phyloP scores from a whole-genome alignment of 1,284 basidiomycete genomes.

The Schizopora paradoxa region DNA sequence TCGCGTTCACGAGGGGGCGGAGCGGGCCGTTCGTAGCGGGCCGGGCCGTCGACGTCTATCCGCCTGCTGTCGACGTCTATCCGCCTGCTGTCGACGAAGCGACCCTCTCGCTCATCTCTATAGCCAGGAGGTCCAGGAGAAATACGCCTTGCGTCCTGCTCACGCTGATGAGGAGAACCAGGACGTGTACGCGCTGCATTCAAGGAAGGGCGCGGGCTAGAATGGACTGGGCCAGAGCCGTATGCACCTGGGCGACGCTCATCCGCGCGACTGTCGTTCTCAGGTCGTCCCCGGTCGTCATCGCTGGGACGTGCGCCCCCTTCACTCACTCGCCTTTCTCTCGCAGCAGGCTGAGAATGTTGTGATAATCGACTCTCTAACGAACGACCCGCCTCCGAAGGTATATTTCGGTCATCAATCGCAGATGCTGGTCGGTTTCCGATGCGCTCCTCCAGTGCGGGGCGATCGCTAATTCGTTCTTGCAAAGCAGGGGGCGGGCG shows the following conservation, averaged over 20 bases:
- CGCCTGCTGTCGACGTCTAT: not conserved
- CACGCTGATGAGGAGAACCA: not conserved
- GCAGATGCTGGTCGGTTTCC: not conserved
- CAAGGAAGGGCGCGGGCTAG: not conserved
- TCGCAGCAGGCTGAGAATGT: too few relatives aligned
- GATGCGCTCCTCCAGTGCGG: constrained; percentile 10
- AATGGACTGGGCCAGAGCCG: not conserved
- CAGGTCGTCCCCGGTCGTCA: not conserved
- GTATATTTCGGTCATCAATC: too few relatives aligned
- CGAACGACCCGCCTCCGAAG: too few relatives aligned
- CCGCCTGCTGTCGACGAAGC: not conserved
- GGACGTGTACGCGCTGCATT: not conserved
- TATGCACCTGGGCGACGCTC: not conserved
- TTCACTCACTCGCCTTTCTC: too few relatives aligned
- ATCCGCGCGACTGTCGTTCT: not conserved
- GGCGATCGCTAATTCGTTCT: constrained; percentile 11
- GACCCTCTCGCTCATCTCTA: constrained; percentile 2
- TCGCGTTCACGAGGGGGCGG: constrained; percentile 5
- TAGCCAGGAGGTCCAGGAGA: constrained; percentile 4
- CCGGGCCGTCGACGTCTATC: not conserved
- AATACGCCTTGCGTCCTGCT: constrained; percentile 1
- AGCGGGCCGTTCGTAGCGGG: constrained; percentile 3
- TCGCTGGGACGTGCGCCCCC: not conserved
- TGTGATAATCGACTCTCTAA: too few relatives aligned
- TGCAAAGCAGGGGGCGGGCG: constrained; percentile 6